phyloP scores from a whole-genome alignment of 257 asterid species.

The Hygrophila difformis region DNA sequence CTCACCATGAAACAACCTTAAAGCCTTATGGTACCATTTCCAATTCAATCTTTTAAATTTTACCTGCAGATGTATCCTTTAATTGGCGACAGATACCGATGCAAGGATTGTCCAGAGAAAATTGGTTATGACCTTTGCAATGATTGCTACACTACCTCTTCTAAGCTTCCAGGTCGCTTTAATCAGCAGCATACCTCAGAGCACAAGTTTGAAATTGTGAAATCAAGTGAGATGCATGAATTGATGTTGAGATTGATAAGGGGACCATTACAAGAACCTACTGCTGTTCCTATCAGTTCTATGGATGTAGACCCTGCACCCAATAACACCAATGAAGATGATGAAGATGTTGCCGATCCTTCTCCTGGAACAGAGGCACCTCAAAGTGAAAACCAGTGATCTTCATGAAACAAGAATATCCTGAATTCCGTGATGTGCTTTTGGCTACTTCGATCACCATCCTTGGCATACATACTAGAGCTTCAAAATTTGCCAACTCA shows the following conservation, averaged over 20 bases:
- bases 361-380: conserved; percentile 13
- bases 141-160: conserved; percentile 31
- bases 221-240: conserved; percentile 16
- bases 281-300: conserved; percentile 17
- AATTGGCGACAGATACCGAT: conserved; percentile 47
- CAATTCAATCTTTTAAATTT: conserved; percentile 6
- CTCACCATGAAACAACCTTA: no score
- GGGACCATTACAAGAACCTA: conserved; percentile 21
- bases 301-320: conserved; percentile 4
- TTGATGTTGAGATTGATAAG: conserved; percentile 24
- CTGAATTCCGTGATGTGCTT: background rate
- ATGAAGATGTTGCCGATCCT: conserved; percentile 10
- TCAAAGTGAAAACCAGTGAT: conserved; percentile 1
- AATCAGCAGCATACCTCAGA: conserved; percentile 58
- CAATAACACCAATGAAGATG: conserved; percentile 13
- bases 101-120: conserved; percentile 40
- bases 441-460: no score
- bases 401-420: conserved; percentile 2
- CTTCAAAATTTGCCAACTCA: background rate
- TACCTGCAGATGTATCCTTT: conserved; percentile 44
- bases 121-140: conserved; percentile 42
- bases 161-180: conserved; percentile 51
- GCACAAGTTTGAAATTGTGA: conserved; percentile 35
- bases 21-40: no score
- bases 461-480: no score